phyloP scores from a whole-genome alignment of 1,284 basidiomycete genomes.

The Amylostereum chailletii region DNA sequence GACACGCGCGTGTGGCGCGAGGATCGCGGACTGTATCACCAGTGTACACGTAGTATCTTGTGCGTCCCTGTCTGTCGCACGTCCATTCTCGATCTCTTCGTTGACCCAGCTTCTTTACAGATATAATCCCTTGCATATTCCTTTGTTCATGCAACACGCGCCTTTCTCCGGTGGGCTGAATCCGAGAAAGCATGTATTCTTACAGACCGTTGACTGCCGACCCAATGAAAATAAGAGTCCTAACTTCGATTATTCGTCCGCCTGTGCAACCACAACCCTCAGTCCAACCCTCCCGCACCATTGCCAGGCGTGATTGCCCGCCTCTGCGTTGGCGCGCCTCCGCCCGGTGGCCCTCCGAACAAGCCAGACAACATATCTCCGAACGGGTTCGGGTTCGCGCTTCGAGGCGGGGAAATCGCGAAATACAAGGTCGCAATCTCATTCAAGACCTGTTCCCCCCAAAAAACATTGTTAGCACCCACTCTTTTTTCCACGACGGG shows the following conservation, averaged over 20 bases:
- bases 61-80: background rate
- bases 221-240: background rate
- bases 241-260: background rate
- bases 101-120: background rate
- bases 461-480: background rate
- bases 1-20: background rate
- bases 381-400: conserved; percentile 66
- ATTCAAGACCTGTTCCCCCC: conserved; percentile 22
- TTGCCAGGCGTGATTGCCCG: conserved; percentile 10
- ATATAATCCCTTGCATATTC: background rate
- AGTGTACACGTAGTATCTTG: background rate
- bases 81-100: background rate
- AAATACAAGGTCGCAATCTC: conserved; percentile 73
- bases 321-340: background rate
- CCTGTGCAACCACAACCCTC: background rate
- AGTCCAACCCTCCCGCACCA: conserved; percentile 5
- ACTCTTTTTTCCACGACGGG: background rate
- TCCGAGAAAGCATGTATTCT: background rate
- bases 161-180: background rate
- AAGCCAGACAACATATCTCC: conserved; percentile 80
- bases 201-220: too few relatives aligned
- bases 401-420: conserved; percentile 66
- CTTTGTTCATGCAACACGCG: background rate
- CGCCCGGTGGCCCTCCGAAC: conserved; percentile 46
- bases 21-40: background rate